Base-by-base conservation (phyloP, 345 rosid genomes). In the Balakata baccata region DNA sequence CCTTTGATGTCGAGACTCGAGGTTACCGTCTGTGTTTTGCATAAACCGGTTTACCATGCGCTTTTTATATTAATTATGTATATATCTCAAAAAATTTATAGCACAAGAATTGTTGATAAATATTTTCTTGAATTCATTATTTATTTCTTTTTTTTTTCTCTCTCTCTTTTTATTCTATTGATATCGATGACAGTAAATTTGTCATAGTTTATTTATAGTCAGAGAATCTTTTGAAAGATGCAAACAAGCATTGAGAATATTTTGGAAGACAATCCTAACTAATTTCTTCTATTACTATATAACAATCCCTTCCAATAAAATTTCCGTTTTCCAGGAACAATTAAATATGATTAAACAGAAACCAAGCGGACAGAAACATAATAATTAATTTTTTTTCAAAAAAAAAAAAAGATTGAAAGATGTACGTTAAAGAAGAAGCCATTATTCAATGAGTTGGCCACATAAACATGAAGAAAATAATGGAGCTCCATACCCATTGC, bases 401-500 rank as follows among this genome's bases (percentile, higher is more conserved):
- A 29, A 29, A 29, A 29, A 29, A 29, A 29, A 29, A 29, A 29
- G 34, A 29, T 29, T 29, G 34, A 29, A 29, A 29, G 34, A 29
- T 29, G 34, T n/a, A n/a, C n/a, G n/a, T 29, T 29, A 29, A 29
- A 29, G 34, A 29, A 29, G 34, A 29, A 29, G 61, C 20, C 34
- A 51, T 78, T 73, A 70, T 78, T 77, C 53, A 69, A 82, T 59
- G 39, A 76, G 80, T 41, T 84, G 82, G 46, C 86, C 84, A 61
- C 89, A 79, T 66, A 86, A 76, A 62, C 89, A 75, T 63, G 88
- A 76, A 49, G 84, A 66, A 52, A 85, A 16, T 64, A 83, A 64
- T 22, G 85, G 78, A 64, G 70, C 74, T 83, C 85, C 86, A 63
- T 70, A 72, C 8, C 77, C 83, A 78, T 69, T 65, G 52, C 76